Evolutionary conservation across 2,329 filamentous ascomycete genomes (phyloP), one percentile per base, ranked within the genome.

Genomic region (Alternaria incomplexa): DNA sequence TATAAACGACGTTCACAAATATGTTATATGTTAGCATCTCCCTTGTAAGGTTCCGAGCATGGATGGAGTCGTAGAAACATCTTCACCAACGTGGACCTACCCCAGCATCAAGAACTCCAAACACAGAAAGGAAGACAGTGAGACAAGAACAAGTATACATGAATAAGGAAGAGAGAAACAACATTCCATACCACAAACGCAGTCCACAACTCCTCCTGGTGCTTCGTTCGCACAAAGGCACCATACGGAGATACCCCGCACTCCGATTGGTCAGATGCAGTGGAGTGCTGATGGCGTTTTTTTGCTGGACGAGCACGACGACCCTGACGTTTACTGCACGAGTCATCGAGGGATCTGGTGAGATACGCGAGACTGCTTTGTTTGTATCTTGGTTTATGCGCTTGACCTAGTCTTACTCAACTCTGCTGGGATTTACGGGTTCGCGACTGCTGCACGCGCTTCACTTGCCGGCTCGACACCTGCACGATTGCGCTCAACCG

Each of bases 241-340:
- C n/a, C n/a, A 20, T 45, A 2, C 46, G 63, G 54, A 61, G 62
- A 25, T 40, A 20, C 59, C 44, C 60, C 40, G 47, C 23, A 36
- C 63, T 67, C 68, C 68, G 68, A 71, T 68, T 66, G 64, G 70
- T 51, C 45, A 40, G 54, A 8, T 5, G 26, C 22, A 15, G 61
- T 64, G 58, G 58, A 60, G 58, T 43, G 23, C 17, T 8, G 20
- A 66, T 62, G 61, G 58, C 50, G 62, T 68, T 70, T 64, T 66
- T 55, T 56, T 43, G 25, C 25, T 7, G 8, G 2, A 26, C 25
- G 25, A 50, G 17, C 48, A 36, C 28, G 20, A 23, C 48, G 32
- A n/a, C n/a, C n/a, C n/a, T n/a, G n/a, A 52, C 32, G 13, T 46
- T 23, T 30, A 36, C 48, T 7, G 17, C 48, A 25, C 48, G 48